These are phyloP conservation scores for Ascomycota sp. DNA, from an alignment of 2,329 filamentous ascomycete genomes.

Conservation along the genomic window DNA sequence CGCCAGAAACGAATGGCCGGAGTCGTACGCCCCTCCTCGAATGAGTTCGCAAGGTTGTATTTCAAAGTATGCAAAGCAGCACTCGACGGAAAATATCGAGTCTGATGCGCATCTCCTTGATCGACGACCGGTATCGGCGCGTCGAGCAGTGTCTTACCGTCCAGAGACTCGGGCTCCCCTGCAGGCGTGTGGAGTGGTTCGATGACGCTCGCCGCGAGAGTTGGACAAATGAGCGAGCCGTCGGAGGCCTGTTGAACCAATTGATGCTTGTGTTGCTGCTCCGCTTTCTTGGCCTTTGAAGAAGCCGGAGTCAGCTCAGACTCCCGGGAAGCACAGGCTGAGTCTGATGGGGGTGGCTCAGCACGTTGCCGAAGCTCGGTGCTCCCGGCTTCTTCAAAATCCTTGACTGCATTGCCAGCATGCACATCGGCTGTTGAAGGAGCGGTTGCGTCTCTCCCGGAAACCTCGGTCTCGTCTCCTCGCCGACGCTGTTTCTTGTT, in stretches of 20 bases:
- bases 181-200: no score
- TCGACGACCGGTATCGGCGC: neutral
- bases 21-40: neutral
- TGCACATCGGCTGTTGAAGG: neutral
- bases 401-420: neutral
- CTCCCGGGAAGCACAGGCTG: no score
- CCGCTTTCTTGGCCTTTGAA: no score
- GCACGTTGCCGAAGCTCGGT: no score
- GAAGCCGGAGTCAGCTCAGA: no score
- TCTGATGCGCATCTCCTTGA: neutral
- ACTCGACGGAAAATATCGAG: neutral
- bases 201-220: no score
- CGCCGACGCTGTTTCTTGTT: constrained; percentile 7
- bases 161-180: no score
- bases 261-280: no score
- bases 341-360: no score
- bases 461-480: constrained; percentile 2
- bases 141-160: neutral
- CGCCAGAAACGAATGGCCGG: neutral
- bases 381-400: no score
- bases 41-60: neutral
- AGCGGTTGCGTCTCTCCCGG: constrained; percentile 3
- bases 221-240: no score
- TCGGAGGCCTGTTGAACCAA: no score
- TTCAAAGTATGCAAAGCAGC: neutral